Percentiles rank a stretch among this genome's conserved stretches.
phyloP scores from a whole-genome alignment of 345 rosid species.

The Excoecaria cochinchinensis region DNA sequence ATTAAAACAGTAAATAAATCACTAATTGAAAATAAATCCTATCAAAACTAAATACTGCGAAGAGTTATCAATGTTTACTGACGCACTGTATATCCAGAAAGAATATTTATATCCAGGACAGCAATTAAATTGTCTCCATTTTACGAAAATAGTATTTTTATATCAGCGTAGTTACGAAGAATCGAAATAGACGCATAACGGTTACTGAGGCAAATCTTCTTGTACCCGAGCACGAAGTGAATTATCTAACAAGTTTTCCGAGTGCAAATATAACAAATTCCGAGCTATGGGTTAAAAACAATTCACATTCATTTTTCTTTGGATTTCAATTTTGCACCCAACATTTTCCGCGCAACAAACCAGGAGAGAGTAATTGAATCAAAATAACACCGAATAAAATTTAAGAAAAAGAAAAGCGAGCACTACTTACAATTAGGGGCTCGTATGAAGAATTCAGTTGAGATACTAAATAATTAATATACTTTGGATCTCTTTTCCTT shows the following conservation, averaged over 20 bases:
- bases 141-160: background rate
- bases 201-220: background rate
- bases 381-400: background rate
- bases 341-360: background rate
- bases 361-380: background rate
- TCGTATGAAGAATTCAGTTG: background rate
- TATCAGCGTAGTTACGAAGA: background rate
- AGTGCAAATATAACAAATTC: background rate
- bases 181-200: background rate
- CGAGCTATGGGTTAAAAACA: background rate
- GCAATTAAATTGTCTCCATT: background rate
- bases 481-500: slow-evolving; percentile 10
- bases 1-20: no score
- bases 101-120: background rate
- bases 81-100: background rate
- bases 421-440: slow-evolving; percentile 17
- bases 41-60: no score
- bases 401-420: background rate
- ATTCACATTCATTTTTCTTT: background rate
- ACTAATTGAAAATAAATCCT: no score
- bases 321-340: background rate
- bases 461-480: background rate
- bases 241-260: background rate
- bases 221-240: background rate
- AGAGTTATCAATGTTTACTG: background rate